phyloP scores from a whole-genome alignment of 345 rosid genomes.

The Excoecaria cochinchinensis region DNA sequence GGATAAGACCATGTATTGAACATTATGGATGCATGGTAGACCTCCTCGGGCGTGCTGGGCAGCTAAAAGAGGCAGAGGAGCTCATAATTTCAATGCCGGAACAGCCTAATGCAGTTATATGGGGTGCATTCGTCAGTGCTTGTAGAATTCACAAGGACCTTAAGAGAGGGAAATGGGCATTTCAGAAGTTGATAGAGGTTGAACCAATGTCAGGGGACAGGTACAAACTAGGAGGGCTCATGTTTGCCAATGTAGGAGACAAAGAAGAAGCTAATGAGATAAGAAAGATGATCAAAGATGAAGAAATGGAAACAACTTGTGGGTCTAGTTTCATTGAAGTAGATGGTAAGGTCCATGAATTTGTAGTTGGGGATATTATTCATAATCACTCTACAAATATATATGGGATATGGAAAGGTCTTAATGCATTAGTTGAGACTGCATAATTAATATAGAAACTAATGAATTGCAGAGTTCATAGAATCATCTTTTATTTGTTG shows the following conservation, averaged over 20 bases:
- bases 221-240: slow-evolving; percentile 5
- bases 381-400: background rate
- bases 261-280: slow-evolving; percentile 7
- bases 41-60: slow-evolving; percentile 17
- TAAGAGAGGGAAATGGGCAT: slow-evolving; percentile 14
- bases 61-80: slow-evolving; percentile 9
- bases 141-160: slow-evolving; percentile 12
- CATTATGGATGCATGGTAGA: slow-evolving; percentile 24
- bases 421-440: background rate
- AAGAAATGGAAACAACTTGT: slow-evolving; percentile 2
- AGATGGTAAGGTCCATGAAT: slow-evolving; percentile 11
- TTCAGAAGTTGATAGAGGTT: slow-evolving; percentile 5
- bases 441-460: background rate
- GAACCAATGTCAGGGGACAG: slow-evolving; percentile 12
- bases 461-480: no score
- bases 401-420: background rate
- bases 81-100: slow-evolving; percentile 12
- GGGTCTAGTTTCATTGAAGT: slow-evolving; percentile 15
- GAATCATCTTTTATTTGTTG: no score
- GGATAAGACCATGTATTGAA: slow-evolving; percentile 18
- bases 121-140: slow-evolving; percentile 13
- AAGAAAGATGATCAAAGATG: slow-evolving; percentile 10
- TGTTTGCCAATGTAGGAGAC: slow-evolving; percentile 12
- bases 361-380: background rate
- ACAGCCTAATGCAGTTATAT: slow-evolving; percentile 6